A percentile compares a stretch with the other conserved stretches of the same genome.
Conservation (phyloP, 1,139 yeast genomes). For the Saccharomyces hybrid region DNA sequence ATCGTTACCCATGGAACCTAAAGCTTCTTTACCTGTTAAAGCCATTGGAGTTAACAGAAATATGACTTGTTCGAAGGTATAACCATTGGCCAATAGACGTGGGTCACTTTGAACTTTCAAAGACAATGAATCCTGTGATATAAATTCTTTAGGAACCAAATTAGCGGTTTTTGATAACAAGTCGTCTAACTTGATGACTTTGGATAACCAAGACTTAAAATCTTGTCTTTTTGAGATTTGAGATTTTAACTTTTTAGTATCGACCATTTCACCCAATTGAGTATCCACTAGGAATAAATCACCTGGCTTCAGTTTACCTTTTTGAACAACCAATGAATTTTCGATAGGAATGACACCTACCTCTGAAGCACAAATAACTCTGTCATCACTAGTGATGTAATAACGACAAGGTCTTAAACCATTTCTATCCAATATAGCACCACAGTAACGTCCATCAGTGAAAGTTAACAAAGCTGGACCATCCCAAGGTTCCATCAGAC, state of each 20-base stretch:
- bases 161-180: constrained; percentile 42
- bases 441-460: constrained; percentile 96
- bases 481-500: constrained; percentile 99
- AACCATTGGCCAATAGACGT: constrained; percentile 79
- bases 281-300: constrained; percentile 95
- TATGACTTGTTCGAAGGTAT: constrained; percentile 85
- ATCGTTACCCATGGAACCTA: constrained; percentile 98
- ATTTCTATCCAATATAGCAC: constrained; percentile 95
- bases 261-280: constrained; percentile 85
- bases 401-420: constrained; percentile 98
- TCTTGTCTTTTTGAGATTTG: constrained; percentile 81
- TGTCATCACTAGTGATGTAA: constrained; percentile 88
- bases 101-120: constrained; percentile 69
- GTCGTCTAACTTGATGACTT: constrained; percentile 77
- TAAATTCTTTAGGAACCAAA: constrained; percentile 24
- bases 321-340: constrained; percentile 72
- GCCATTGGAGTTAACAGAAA: constrained; percentile 92
- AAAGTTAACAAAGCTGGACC: constrained; percentile 97
- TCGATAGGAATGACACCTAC: constrained; percentile 93
- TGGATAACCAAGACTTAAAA: constrained; percentile 89
- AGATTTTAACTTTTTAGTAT: constrained; percentile 79
- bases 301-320: constrained; percentile 95
- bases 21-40: constrained; percentile 79
- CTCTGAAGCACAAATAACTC: constrained; percentile 96
- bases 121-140: constrained; percentile 27